Evolutionary conservation across 1,284 basidiomycete species (phyloP).

Genomic region (Ganoderma lucidum): DNA sequence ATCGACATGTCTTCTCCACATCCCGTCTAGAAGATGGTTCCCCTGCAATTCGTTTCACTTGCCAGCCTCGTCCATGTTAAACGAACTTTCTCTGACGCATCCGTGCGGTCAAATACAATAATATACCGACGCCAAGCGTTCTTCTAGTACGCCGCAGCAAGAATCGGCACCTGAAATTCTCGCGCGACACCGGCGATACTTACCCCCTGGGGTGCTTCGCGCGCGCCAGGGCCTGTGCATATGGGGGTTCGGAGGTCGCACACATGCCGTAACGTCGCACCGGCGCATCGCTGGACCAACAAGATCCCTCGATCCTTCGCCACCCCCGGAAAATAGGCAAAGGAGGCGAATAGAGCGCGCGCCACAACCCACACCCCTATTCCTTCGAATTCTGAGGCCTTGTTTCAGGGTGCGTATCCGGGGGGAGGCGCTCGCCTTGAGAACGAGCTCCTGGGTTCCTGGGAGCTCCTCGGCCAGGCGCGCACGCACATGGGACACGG

Average conservation of each 20-base stretch:
- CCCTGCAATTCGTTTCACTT: neutral
- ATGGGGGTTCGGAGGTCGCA: slow-evolving; percentile 10
- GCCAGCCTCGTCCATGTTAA: no score
- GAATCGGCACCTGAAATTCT: neutral
- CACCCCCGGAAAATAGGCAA: slow-evolving; percentile 6
- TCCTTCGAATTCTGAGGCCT: neutral
- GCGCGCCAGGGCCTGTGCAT: neutral
- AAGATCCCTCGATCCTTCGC: slow-evolving; percentile 29
- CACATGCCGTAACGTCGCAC: slow-evolving; percentile 28
- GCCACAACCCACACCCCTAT: neutral
- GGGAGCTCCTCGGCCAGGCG: neutral
- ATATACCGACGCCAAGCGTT: neutral
- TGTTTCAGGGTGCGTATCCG: slow-evolving; percentile 3
- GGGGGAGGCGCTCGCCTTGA: neutral
- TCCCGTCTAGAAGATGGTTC: neutral
- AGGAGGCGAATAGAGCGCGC: slow-evolving; percentile 8
- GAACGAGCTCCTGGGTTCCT: neutral
- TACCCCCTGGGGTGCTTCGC: neutral
- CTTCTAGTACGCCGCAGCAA: neutral
- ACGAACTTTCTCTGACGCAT: neutral
- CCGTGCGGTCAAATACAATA: neutral
- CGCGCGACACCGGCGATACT: slow-evolving; percentile 3
- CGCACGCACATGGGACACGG: neutral
- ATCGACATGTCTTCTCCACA: neutral
- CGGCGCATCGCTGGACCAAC: slow-evolving; percentile 28